Conservation (phyloP, 208 protist species). For the Leishmania amazonensis region DNA sequence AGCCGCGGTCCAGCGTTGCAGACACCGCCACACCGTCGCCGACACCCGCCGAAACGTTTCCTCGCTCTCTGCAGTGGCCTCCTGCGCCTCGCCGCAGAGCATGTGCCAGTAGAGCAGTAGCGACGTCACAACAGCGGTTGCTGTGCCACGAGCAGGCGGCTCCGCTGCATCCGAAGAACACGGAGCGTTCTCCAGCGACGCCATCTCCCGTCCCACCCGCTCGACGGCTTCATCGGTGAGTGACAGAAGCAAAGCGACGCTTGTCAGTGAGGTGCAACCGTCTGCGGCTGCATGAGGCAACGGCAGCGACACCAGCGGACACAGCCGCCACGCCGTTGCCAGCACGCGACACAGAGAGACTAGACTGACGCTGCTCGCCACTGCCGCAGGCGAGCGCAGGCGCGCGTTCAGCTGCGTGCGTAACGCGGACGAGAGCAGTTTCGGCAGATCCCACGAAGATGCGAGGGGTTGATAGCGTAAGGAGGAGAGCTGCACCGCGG, state of each 20-base stretch:
- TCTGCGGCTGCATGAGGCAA: neutral
- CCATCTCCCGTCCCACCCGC: neutral
- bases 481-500: slow-evolving; percentile 14
- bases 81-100: slow-evolving; percentile 8
- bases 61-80: neutral
- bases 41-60: slow-evolving; percentile 4
- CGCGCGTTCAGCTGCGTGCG: slow-evolving; percentile 26
- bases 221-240: slow-evolving; percentile 1
- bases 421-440: slow-evolving; percentile 27
- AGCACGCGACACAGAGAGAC: slow-evolving; percentile 8
- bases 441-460: slow-evolving; percentile 35
- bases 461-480: slow-evolving; percentile 10
- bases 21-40: slow-evolving; percentile 19
- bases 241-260: slow-evolving; percentile 5
- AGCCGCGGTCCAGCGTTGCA: slow-evolving; percentile 5
- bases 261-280: neutral
- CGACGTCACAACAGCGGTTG: slow-evolving; percentile 20
- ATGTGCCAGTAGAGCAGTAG: slow-evolving; percentile 29
- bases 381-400: neutral
- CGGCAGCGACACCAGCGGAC: slow-evolving; percentile 23
- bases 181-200: neutral
- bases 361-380: neutral
- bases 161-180: neutral
- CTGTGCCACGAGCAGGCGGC: neutral
- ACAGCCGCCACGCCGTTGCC: slow-evolving; percentile 13